Evolutionary conservation across 805 yeast genomes (phyloP), one percentile per base, ranked within the genome.

Genomic region (Candida rishiriensis): DNA sequence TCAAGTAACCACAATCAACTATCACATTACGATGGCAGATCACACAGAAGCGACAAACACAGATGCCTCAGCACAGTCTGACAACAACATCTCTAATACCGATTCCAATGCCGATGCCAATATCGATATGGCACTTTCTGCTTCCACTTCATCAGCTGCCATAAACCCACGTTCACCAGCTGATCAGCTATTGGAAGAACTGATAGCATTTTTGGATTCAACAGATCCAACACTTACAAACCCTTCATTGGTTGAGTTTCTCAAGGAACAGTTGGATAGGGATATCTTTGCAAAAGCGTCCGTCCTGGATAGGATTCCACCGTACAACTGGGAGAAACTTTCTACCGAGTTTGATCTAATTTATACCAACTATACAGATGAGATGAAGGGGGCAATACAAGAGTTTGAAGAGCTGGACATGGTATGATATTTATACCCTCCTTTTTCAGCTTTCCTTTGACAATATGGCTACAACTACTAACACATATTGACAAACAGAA

Each of bases 251-350:
- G 17, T 21, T 16, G 32, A 36, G 28, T 41, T 41, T 30, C 30
- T 41, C 5, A 36, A 30, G 18, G 17, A 36, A 16, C 49, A 44
- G 34, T 15, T 15, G n/a, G 29, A 11, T 3, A 46, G 29, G 13
- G 36, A 36, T 12, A 15, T 32, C 10, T 15, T 32, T 16, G 29
- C 35, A 15, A 34, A 34, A 14, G 36, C 41, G 37, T 49, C 48
- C 12, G 36, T 40, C 3, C 32, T 46, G 12, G 49, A 48, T 30
- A 32, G 32, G 16, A 38, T 61, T 2, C 53, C 60, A 9, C 29
- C 48, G 6, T 59, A 52, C 16, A 41, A 62, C 33, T 61, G 63
- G 66, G 54, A 51, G 2, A 37, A 41, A 13, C 34, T 61, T 9
- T 48, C 59, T 0, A 33, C 32, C 10, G 52, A 55, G 1, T 60